Evolutionary conservation across 257 asterid species (phyloP), one percentile per base, ranked within the genome.

Genomic region (Gentiana straminea): DNA sequence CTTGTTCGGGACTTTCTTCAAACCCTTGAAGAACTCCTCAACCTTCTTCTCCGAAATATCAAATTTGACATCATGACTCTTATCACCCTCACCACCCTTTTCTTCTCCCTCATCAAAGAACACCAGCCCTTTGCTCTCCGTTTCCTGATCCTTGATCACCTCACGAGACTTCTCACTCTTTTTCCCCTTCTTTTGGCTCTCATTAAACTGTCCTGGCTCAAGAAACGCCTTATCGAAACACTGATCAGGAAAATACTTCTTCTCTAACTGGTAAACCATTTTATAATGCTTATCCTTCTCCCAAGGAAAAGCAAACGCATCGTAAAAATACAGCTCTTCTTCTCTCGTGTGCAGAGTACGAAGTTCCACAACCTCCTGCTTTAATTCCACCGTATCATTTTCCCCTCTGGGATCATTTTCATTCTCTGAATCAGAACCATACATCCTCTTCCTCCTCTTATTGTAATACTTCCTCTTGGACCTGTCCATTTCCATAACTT

Each of bases 231-330:
- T 87, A 60, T 91, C 98, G 58, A 87, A 91, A 58, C 98, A 67
- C 78, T 91, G 97, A 60, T 83, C 97, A 24, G 95, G 98, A 53
- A 84, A 91, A 59, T 74, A 84, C 81, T 91, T 91, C 84, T 91
- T 91, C 85, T 91, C 97, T 75, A 91, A 62, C 52, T 84, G 96
- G 75, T 91, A 87, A 9, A 84, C 95, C 98, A 91, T 91, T 68
- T 74, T 91, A 62, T 91, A 87, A 74, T 91, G 98, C 85, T 87
- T 91, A 69, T 87, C 75, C 48, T 91, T 84, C 76, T 91, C 98
- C 98, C 98, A 91, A 0, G 98, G 98, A 59, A 84, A 91, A 48
- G 94, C 87, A 59, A 91, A 87, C 1, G 92, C 66, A 52, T 91
- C 97, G 53, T 91, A 74, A 52, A 87, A 91, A 70, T 83, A 81